Conservation (phyloP, 805 yeast genomes). For the Tetrapisispora phaffii region DNA sequence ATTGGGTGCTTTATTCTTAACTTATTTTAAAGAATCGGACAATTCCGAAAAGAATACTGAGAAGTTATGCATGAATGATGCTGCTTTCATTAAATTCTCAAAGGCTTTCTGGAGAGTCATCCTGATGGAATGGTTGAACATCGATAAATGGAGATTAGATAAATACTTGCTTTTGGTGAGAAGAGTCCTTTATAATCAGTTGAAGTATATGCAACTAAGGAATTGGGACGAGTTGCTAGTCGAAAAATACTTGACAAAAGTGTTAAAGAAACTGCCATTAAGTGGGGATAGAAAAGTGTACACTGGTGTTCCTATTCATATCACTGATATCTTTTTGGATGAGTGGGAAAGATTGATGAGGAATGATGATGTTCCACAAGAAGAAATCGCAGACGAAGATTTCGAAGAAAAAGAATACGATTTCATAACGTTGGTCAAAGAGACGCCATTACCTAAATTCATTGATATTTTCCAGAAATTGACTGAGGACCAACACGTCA, state of each 20-base stretch:
- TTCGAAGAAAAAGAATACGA: conserved; percentile 31
- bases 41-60: conserved; percentile 6
- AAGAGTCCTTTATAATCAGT: conserved; percentile 56
- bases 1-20: conserved; percentile 42
- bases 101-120: conserved; percentile 76
- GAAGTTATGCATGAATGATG: conserved; percentile 18
- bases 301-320: conserved; percentile 72
- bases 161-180: conserved; percentile 77
- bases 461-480: conserved; percentile 53
- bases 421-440: conserved; percentile 27
- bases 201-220: conserved; percentile 43
- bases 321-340: conserved; percentile 74
- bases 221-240: conserved; percentile 48
- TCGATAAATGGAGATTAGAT: conserved; percentile 80
- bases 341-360: conserved; percentile 66
- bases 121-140: conserved; percentile 68
- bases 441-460: conserved; percentile 45
- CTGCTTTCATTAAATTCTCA: conserved; percentile 41
- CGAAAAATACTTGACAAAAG: conserved; percentile 35
- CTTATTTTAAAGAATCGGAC: conserved; percentile 27
- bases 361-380: conserved; percentile 37
- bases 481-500: conserved; percentile 35
- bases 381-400: conserved; percentile 35
- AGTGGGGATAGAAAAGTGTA: conserved; percentile 54
- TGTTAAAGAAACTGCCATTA: conserved; percentile 38